Base-by-base conservation (phyloP, 75 land plant species). In the Chamaecyparis obtusa region DNA sequence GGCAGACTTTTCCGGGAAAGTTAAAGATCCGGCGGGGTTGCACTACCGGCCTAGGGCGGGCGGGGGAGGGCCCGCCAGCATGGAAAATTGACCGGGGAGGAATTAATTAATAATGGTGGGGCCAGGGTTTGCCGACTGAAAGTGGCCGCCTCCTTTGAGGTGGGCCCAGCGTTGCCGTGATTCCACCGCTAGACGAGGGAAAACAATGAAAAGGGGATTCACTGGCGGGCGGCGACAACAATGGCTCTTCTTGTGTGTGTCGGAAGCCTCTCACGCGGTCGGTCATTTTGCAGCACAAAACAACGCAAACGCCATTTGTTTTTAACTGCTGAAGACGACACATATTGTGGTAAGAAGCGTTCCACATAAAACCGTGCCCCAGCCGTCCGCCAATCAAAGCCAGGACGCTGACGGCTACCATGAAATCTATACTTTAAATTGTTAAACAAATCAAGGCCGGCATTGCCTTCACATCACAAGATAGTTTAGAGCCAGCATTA, bases 181-280 rank as follows among this genome's bases (percentile, higher is more conserved):
- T 81, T 81, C 51, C 83, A 81, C 83, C 83, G 83, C 83, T 44
- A 10, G 27, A 17, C 41, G 21, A 24, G 9, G 32, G 9, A 21
- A 24, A 19, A 41, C 5, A 17, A 41, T 16, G 8, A 10, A 49
- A 43, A 44, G 44, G 3, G 33, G 76, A 74, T 44, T 81, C 83
- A 49, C 24, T 81, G 83, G 83, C 83, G 54, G 83, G 83, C 83
- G 83, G 83, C 83, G 48, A 81, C 83, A 81, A 81, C 83, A 81
- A 19, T 46, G 83, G 83, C 83, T 44, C 49, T 81, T 14, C 83
- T 81, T n/a, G 51, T 81, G 54, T 30, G 83, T 81, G 83, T 81
- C 83, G 83, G 83, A 46, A n/a, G 32, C 83, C 83, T 80, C 46
- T 80, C 83, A 80, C 83, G 83, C 83, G 83, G 83, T 81, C 83